These are phyloP conservation scores for Argentina anserina DNA, from an alignment of 306 rosid species.

Conservation along the genomic window DNA sequence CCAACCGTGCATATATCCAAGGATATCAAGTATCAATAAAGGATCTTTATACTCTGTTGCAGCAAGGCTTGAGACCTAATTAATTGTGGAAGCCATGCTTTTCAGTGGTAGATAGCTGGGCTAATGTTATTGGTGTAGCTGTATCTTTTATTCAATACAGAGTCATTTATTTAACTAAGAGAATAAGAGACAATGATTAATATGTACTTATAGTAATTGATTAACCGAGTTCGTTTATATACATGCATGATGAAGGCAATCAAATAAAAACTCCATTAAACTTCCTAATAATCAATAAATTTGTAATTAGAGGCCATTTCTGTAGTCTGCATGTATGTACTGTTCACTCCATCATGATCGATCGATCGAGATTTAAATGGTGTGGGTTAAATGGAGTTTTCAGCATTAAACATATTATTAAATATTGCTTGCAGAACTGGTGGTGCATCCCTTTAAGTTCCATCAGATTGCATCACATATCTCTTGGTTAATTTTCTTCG, in stretches of 20 bases:
- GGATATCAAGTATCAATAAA: not conserved
- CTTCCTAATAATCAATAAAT: not conserved
- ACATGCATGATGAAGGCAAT: not conserved
- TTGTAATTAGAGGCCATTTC: not conserved
- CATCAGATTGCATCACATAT: not conserved
- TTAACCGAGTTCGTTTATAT: not conserved
- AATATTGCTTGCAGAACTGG: not conserved
- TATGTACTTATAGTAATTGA: not conserved
- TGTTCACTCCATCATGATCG: not conserved
- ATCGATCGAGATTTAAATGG: not conserved
- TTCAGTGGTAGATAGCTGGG: constrained; percentile 17
- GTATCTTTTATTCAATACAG: constrained; percentile 10
- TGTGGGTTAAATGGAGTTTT: not conserved
- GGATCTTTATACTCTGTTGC: constrained; percentile 13
- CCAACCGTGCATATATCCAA: not conserved
- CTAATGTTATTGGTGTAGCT: constrained; percentile 14
- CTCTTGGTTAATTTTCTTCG: not conserved
- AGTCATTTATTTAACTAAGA: constrained; percentile 17
- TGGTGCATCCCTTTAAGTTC: not conserved
- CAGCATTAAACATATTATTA: constrained; percentile 1
- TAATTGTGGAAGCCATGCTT: constrained; percentile 7
- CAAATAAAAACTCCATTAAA: not conserved
- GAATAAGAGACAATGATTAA: constrained; percentile 8
- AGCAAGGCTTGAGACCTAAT: constrained; percentile 20
- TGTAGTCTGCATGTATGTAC: not conserved